phyloP scores from a whole-genome alignment of 139 green algal genomes.

The Haematococcus sp. region DNA sequence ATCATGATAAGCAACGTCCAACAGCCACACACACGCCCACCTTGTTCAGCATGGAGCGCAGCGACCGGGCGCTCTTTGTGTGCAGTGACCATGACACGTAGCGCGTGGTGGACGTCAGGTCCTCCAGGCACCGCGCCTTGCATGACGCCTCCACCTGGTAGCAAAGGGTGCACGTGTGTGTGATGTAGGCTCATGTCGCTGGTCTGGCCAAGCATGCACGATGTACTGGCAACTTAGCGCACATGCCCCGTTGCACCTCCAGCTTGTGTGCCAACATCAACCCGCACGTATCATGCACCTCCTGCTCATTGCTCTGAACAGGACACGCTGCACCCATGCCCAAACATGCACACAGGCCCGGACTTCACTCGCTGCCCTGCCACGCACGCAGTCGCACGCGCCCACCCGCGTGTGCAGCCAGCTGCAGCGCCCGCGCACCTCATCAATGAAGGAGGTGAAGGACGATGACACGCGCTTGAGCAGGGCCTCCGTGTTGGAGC shows the following conservation, averaged over 20 bases:
- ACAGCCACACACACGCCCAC: constrained; percentile 13
- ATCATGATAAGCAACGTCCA: too few species aligned
- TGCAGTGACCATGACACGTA: constrained; percentile 94
- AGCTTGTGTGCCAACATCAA: too few species aligned
- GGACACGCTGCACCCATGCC: too few species aligned
- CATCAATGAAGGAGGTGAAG: constrained; percentile 86
- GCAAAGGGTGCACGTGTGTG: background rate
- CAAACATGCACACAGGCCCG: too few species aligned
- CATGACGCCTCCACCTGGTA: constrained; percentile 26
- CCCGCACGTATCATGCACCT: too few species aligned
- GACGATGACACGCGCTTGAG: constrained; percentile 73
- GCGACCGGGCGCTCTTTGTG: constrained; percentile 65
- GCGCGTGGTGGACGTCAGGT: constrained; percentile 83
- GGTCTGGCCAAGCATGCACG: too few species aligned
- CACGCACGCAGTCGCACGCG: too few species aligned
- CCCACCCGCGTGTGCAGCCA: too few species aligned
- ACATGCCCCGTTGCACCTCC: too few species aligned
- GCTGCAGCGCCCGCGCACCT: constrained; percentile 52
- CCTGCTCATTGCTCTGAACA: too few species aligned
- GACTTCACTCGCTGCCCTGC: too few species aligned
- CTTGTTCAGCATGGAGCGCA: constrained; percentile 72
- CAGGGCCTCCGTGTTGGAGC: constrained; percentile 29
- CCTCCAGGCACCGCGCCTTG: constrained; percentile 80
- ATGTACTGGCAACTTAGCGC: constrained; percentile 10
- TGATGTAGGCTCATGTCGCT: too few species aligned